Evolutionary conservation across 2,329 filamentous ascomycete species (phyloP).

Genomic region (Calonectria crousiana): DNA sequence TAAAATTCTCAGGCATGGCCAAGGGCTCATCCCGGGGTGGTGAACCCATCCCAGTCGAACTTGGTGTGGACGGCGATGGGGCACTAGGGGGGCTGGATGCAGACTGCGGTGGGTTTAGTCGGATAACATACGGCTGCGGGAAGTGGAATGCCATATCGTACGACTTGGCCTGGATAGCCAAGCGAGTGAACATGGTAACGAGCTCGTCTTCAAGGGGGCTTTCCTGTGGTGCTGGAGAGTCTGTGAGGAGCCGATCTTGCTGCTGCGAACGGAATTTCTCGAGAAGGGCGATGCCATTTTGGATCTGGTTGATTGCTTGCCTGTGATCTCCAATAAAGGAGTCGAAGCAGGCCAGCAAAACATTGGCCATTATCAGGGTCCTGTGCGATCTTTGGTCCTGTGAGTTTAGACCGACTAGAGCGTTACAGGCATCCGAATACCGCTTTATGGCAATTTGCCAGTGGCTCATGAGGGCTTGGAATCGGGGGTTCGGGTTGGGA

Average conservation of each 20-base stretch:
- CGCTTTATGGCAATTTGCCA: slow-evolving; percentile 72
- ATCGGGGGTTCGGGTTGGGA: slow-evolving; percentile 27
- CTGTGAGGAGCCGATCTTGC: slow-evolving; percentile 41
- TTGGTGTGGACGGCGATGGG: neutral
- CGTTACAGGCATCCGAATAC: slow-evolving; percentile 68
- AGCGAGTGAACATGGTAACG: slow-evolving; percentile 72
- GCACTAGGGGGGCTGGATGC: slow-evolving; percentile 57
- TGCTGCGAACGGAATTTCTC: slow-evolving; percentile 64
- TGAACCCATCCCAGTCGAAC: slow-evolving; percentile 44
- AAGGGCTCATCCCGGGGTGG: slow-evolving; percentile 49
- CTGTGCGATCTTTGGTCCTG: slow-evolving; percentile 61
- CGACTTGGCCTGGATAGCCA: slow-evolving; percentile 75
- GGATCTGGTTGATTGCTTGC: slow-evolving; percentile 72
- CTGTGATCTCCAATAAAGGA: slow-evolving; percentile 74
- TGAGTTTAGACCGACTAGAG: slow-evolving; percentile 59
- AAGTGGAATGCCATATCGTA: slow-evolving; percentile 79
- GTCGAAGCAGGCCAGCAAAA: slow-evolving; percentile 77
- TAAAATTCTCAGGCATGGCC: slow-evolving; percentile 53
- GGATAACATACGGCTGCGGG: slow-evolving; percentile 71
- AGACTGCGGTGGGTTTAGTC: slow-evolving; percentile 45
- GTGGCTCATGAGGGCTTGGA: slow-evolving; percentile 58
- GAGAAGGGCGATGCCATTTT: slow-evolving; percentile 67
- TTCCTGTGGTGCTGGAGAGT: slow-evolving; percentile 42
- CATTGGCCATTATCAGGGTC: slow-evolving; percentile 72
- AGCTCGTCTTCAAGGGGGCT: slow-evolving; percentile 70